Conservation (phyloP, 2,329 filamentous ascomycete genomes). For the Teratosphaeria destructans region DNA sequence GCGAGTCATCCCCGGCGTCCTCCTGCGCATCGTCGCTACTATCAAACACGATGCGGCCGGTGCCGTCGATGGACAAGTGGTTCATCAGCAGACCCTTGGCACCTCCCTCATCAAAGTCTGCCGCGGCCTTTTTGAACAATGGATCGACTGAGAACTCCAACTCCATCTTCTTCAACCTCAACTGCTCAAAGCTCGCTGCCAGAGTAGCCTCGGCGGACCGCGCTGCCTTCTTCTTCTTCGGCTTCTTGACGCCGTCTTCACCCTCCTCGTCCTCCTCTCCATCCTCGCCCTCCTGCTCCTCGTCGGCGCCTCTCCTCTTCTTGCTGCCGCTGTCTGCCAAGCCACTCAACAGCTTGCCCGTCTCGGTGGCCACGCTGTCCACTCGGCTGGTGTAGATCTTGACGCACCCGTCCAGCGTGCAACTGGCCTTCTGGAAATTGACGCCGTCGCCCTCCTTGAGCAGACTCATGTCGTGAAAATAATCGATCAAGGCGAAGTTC, state of each 20-base stretch:
- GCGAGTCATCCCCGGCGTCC: slow-evolving; percentile 28
- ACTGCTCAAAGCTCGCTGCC: slow-evolving; percentile 72
- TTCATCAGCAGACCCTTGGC: slow-evolving; percentile 92
- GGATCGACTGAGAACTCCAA: slow-evolving; percentile 94
- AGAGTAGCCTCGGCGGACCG: slow-evolving; percentile 86
- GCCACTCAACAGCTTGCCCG: slow-evolving; percentile 85
- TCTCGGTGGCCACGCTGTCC: slow-evolving; percentile 95
- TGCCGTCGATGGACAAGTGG: slow-evolving; percentile 86
- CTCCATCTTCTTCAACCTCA: slow-evolving; percentile 96
- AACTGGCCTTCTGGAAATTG: slow-evolving; percentile 98
- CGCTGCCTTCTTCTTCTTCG: slow-evolving; percentile 60
- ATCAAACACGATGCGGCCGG: slow-evolving; percentile 93
- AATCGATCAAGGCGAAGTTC: slow-evolving; percentile 99
- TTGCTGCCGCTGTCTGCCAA: slow-evolving; percentile 66
- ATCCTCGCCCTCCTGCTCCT: slow-evolving; percentile 45
- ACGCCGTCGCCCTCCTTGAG: slow-evolving; percentile 93
- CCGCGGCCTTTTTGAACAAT: slow-evolving; percentile 97
- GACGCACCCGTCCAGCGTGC: slow-evolving; percentile 92
- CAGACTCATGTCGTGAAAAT: slow-evolving; percentile 98
- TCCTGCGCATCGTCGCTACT: slow-evolving; percentile 78
- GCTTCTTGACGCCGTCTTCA: slow-evolving; percentile 44
- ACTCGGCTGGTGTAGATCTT: slow-evolving; percentile 99
- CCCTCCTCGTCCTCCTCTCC: slow-evolving; percentile 51
- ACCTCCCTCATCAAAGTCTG: slow-evolving; percentile 95
- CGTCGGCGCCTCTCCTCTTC: slow-evolving; percentile 48